Conservation (phyloP, 192 early-diverging fungal species). For the Backusella tuberculispora region DNA sequence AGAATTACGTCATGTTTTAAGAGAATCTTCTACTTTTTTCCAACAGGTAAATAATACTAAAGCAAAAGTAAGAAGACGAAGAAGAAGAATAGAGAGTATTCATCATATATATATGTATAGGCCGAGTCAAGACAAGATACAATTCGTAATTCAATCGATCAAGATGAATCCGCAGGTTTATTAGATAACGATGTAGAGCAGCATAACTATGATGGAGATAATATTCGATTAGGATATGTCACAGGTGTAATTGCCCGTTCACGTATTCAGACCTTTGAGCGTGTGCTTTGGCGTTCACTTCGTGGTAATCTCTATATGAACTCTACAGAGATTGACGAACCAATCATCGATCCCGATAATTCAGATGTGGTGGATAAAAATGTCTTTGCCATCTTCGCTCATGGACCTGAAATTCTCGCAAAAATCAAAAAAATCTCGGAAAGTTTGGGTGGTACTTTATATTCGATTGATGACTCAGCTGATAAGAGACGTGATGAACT, state of each 20-base stretch:
- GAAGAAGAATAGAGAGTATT: not conserved
- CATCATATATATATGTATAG: conserved; percentile 20
- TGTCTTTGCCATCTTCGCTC: conserved; percentile 98
- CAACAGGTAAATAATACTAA: conserved; percentile 56
- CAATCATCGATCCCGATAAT: conserved; percentile 86
- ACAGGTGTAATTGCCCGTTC: conserved; percentile 91
- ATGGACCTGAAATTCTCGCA: conserved; percentile 86
- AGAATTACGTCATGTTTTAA: conserved; percentile 87
- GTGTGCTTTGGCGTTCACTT: conserved; percentile 95
- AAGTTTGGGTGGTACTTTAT: conserved; percentile 93
- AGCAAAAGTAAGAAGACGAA: not conserved
- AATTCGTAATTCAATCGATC: conserved; percentile 51
- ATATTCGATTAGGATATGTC: conserved; percentile 79
- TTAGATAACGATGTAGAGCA: conserved; percentile 61
- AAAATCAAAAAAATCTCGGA: conserved; percentile 96
- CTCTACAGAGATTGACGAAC: conserved; percentile 94
- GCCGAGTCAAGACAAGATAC: conserved; percentile 15
- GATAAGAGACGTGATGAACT: conserved; percentile 88
- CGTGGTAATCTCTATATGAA: conserved; percentile 98
- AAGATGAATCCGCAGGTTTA: conserved; percentile 57
- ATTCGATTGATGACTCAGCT: conserved; percentile 79
- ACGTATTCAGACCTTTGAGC: conserved; percentile 88
- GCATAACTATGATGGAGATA: conserved; percentile 33
- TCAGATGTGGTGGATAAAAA: conserved; percentile 93
- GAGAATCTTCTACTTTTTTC: conserved; percentile 86